Evolutionary conservation across 306 rosid genomes (phyloP).

Genomic region (Vachellia collinsii): DNA sequence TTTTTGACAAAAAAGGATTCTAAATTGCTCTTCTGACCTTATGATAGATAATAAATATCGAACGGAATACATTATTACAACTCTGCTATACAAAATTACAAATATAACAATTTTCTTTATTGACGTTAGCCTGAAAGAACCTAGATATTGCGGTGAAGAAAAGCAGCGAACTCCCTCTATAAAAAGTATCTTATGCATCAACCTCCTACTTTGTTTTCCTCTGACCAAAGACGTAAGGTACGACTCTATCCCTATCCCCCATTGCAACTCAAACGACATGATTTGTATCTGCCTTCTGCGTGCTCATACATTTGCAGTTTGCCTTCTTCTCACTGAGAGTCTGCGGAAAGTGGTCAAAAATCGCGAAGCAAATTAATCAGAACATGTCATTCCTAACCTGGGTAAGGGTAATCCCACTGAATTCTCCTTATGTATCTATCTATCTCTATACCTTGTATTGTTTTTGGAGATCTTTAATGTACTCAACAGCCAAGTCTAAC

Average conservation of each 20-base stretch:
- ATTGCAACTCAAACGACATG: constrained; percentile 49
- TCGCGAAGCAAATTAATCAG: background rate
- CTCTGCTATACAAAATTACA: background rate
- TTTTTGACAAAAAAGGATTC: background rate
- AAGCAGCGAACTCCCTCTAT: constrained; percentile 25
- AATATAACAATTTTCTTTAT: constrained; percentile 12
- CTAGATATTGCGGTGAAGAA: constrained; percentile 22
- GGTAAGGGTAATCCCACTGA: background rate
- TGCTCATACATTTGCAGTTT: constrained; percentile 72
- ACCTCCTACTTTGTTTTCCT: constrained; percentile 22
- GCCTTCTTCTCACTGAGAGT: constrained; percentile 61
- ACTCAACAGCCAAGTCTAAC: constrained; percentile 89
- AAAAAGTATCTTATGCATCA: constrained; percentile 11
- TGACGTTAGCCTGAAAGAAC: constrained; percentile 39
- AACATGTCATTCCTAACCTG: constrained; percentile 9
- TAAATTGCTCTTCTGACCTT: background rate
- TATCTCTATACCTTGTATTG: constrained; percentile 69
- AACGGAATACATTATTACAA: background rate
- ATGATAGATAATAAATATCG: background rate
- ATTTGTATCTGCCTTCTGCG: constrained; percentile 53
- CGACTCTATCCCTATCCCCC: constrained; percentile 21
- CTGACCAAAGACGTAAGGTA: background rate
- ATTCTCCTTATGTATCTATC: constrained; percentile 1
- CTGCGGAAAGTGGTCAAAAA: constrained; percentile 49
- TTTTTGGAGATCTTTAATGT: constrained; percentile 89